Conservation (phyloP, 2,329 filamentous ascomycete species). For the Cladosporium sp. region DNA sequence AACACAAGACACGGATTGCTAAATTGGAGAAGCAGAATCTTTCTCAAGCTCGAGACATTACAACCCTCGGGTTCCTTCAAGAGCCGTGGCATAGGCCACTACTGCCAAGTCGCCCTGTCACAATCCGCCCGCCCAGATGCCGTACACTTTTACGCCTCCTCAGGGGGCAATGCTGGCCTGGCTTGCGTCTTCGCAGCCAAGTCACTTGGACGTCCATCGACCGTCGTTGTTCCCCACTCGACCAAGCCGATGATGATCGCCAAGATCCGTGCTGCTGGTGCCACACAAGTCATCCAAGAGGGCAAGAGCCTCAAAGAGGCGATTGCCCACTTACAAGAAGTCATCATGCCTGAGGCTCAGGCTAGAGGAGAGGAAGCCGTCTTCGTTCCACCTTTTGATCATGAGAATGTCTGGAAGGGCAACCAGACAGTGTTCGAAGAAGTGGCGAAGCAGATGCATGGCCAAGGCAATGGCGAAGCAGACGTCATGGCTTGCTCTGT, state of each 20-base stretch:
- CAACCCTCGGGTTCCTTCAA: conserved; percentile 87
- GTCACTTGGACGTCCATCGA: conserved; percentile 61
- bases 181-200: conserved; percentile 71
- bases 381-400: conserved; percentile 68
- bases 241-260: conserved; percentile 67
- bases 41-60: conserved; percentile 79
- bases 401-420: conserved; percentile 64
- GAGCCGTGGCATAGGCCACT: conserved; percentile 67
- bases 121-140: conserved; percentile 30
- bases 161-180: conserved; percentile 79
- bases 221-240: conserved; percentile 67
- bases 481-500: conserved; percentile 73
- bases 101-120: conserved; percentile 54
- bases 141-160: conserved; percentile 73
- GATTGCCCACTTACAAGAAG: conserved; percentile 60
- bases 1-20: conserved; percentile 20
- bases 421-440: conserved; percentile 57
- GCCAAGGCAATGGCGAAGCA: conserved; percentile 41
- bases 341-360: conserved; percentile 44
- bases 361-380: conserved; percentile 48
- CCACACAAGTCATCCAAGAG: conserved; percentile 61
- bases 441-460: conserved; percentile 38
- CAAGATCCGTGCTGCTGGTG: conserved; percentile 65
- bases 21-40: conserved; percentile 61
- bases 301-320: conserved; percentile 68